Percentiles rank a stretch among this genome's conserved stretches.
phyloP scores from a whole-genome alignment of 2,329 filamentous ascomycete species.

The Penicillium glabrum region DNA sequence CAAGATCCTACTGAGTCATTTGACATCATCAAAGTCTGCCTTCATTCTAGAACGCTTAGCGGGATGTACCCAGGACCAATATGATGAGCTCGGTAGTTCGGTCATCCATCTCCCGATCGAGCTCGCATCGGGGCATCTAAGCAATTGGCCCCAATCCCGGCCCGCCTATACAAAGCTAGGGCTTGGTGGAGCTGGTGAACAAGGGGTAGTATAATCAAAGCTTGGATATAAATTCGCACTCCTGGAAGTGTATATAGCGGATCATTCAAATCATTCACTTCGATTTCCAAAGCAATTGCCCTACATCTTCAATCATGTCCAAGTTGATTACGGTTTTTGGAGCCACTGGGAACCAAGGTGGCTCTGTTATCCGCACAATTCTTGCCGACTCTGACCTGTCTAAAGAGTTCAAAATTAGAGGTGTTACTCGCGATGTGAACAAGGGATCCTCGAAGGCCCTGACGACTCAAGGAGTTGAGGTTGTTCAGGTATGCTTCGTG shows the following conservation, averaged over 20 bases:
- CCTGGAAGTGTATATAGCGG: neutral
- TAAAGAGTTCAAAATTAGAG: conserved; percentile 55
- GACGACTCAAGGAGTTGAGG: conserved; percentile 48
- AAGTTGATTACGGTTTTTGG: conserved; percentile 55
- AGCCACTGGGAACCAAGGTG: conserved; percentile 62
- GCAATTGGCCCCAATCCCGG: too few species aligned
- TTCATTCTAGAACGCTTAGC: neutral
- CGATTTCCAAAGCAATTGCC: neutral
- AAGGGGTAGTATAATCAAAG: too few species aligned
- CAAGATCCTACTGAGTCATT: neutral
- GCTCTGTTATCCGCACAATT: conserved; percentile 52
- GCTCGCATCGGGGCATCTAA: neutral
- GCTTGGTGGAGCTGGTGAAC: too few species aligned
- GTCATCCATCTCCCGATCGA: neutral
- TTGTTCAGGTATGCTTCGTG: conserved; percentile 36
- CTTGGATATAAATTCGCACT: neutral
- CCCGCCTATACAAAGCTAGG: too few species aligned
- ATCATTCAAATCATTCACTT: neutral
- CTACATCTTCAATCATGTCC: conserved; percentile 14
- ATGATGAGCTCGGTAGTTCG: neutral
- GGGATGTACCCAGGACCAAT: neutral
- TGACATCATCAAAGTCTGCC: neutral
- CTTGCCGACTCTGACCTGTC: conserved; percentile 45
- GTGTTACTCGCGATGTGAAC: conserved; percentile 53
- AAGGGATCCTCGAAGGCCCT: conserved; percentile 49